phyloP scores from a whole-genome alignment of 1,284 basidiomycete species.

The Ganoderma lingzhi region DNA sequence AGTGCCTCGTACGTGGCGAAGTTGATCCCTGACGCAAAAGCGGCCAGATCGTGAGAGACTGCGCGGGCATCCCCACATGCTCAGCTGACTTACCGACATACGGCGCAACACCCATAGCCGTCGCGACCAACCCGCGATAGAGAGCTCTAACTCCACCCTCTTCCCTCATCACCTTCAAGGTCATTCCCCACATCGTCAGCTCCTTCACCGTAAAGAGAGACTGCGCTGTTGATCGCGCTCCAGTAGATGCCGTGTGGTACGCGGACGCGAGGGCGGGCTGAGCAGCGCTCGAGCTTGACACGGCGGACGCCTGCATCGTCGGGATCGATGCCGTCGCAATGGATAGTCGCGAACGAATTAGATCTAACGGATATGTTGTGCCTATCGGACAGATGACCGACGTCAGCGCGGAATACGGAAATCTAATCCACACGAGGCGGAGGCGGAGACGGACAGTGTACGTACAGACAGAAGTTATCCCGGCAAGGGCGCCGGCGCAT shows the following conservation, averaged over 20 bases:
- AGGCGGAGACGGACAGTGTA: slow-evolving; percentile 14
- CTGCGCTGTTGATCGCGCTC: slow-evolving; percentile 37
- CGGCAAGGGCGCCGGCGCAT: slow-evolving; percentile 87
- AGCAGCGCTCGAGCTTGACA: slow-evolving; percentile 32
- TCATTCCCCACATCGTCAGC: slow-evolving; percentile 89
- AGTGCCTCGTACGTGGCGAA: slow-evolving; percentile 84
- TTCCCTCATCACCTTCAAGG: slow-evolving; percentile 87
- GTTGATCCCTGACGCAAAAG: slow-evolving; percentile 68
- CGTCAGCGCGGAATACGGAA: slow-evolving; percentile 16
- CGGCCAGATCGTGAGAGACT: slow-evolving; percentile 21
- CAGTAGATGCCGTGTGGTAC: slow-evolving; percentile 59
- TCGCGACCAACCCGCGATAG: slow-evolving; percentile 90
- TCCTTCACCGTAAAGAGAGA: slow-evolving; percentile 58
- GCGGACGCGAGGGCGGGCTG: slow-evolving; percentile 54
- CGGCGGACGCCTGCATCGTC: slow-evolving; percentile 35
- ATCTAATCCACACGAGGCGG: slow-evolving; percentile 11
- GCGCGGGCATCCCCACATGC: slow-evolving; percentile 5
- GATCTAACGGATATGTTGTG: slow-evolving; percentile 92
- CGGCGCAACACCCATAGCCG: slow-evolving; percentile 91
- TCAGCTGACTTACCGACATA: slow-evolving; percentile 63
- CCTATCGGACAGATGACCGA: slow-evolving; percentile 50
- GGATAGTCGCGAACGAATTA: slow-evolving; percentile 91
- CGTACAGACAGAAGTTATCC: slow-evolving; percentile 78
- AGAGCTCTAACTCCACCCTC: slow-evolving; percentile 90
- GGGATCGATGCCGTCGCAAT: slow-evolving; percentile 87